phyloP scores from a whole-genome alignment of 352 stramenopile species.

The Labyrinthula sp. region DNA sequence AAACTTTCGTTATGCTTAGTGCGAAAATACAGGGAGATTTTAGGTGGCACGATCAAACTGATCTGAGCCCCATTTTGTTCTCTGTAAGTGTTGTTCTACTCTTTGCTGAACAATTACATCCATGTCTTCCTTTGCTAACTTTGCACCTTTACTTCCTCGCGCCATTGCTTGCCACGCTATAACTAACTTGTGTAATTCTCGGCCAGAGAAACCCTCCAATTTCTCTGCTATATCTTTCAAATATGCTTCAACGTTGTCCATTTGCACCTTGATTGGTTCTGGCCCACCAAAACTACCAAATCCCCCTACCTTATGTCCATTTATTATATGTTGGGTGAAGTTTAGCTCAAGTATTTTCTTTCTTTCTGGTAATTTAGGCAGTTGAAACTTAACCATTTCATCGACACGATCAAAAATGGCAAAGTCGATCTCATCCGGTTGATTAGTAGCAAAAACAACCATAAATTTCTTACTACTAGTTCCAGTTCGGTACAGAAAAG shows the following conservation, averaged over 20 bases:
- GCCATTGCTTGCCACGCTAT: conserved; percentile 93
- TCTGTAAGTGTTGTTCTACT: conserved; percentile 26
- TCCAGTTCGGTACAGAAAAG: conserved; percentile 92
- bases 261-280: conserved; percentile 56
- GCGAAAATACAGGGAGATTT: too few species aligned
- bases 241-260: conserved; percentile 67
- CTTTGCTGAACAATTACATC: conserved; percentile 77
- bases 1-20: too few species aligned
- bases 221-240: conserved; percentile 62
- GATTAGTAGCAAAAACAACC: conserved; percentile 97
- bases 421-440: conserved; percentile 93
- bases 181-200: conserved; percentile 94
- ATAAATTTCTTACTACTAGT: conserved; percentile 95
- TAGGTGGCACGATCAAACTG: too few species aligned
- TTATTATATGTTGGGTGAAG: conserved; percentile 86
- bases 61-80: conserved; percentile 29
- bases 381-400: conserved; percentile 89
- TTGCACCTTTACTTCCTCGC: conserved; percentile 75
- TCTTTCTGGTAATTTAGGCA: conserved; percentile 75
- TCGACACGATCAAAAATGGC: conserved; percentile 97
- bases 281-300: conserved; percentile 10
- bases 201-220: conserved; percentile 89
- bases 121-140: conserved; percentile 72
- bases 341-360: conserved; percentile 91
- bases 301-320: conserved; percentile 41